A percentile compares a stretch with the other conserved stretches of the same genome.
Evolutionary conservation across 306 rosid species (phyloP).

Genomic region (Prosopis cineraria): DNA sequence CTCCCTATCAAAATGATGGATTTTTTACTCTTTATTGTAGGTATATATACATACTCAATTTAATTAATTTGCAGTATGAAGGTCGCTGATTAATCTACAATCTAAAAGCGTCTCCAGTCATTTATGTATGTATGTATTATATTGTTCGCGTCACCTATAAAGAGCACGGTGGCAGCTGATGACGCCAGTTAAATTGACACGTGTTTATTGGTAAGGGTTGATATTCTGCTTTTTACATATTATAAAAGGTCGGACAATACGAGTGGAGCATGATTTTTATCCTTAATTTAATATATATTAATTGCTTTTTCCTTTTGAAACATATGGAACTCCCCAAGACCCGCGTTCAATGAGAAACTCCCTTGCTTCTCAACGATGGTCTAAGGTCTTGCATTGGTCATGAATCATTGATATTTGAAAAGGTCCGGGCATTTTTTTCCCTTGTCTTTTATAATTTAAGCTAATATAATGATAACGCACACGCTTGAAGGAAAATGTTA

Average conservation of each 20-base stretch:
- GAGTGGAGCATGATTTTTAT: neutral
- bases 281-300: neutral
- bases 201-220: neutral
- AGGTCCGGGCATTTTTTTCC: neutral
- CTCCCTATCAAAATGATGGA: no score
- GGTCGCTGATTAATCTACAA: no score
- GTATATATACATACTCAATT: no score
- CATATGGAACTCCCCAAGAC: constrained; percentile 8
- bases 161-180: neutral
- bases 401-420: neutral
- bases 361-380: neutral
- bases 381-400: constrained; percentile 2
- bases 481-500: neutral
- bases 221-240: neutral
- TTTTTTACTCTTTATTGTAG: no score
- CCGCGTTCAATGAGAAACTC: constrained; percentile 19
- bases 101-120: no score
- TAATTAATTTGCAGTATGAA: no score
- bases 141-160: neutral
- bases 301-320: neutral
- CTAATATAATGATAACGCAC: neutral
- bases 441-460: neutral
- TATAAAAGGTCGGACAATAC: neutral
- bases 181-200: neutral
- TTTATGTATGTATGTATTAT: neutral